Percentiles rank a stretch among this genome's conserved stretches.
Evolutionary conservation across 2,329 filamentous ascomycete species (phyloP).

Genomic region (Venturia aucupariae): DNA sequence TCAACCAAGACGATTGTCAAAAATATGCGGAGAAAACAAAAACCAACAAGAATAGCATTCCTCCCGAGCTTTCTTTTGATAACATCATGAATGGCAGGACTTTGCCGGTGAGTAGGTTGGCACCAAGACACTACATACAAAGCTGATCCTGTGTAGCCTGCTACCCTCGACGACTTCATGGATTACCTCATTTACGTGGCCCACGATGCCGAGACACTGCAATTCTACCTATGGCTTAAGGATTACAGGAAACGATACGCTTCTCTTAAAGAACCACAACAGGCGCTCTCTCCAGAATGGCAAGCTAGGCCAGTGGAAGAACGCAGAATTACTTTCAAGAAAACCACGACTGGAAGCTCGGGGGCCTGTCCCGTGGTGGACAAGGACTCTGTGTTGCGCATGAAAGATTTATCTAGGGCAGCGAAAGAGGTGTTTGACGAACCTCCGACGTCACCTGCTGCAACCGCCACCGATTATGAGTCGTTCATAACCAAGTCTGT

Average conservation of each 20-base stretch:
- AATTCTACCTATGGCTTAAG: conserved; percentile 21
- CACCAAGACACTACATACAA: neutral
- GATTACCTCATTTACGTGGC: conserved; percentile 14
- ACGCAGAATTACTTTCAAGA: neutral
- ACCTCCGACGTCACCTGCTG: neutral
- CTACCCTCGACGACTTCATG: conserved; percentile 14
- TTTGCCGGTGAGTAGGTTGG: conserved; percentile 3
- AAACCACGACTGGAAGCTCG: neutral
- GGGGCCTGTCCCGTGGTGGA: neutral
- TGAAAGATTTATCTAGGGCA: neutral
- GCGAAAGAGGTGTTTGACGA: conserved; percentile 9
- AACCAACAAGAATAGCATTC: conserved; percentile 12
- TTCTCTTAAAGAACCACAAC: conserved; percentile 19
- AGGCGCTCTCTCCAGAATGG: conserved; percentile 24
- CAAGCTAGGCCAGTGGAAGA: neutral
- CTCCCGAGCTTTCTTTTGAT: conserved; percentile 11
- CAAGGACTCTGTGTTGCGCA: neutral
- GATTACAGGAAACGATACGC: conserved; percentile 18
- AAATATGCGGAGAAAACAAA: conserved; percentile 16
- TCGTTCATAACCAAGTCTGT: conserved; percentile 15
- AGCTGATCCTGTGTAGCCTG: neutral
- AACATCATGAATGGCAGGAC: conserved; percentile 8
- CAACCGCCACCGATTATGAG: conserved; percentile 12
- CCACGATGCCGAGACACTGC: conserved; percentile 14
- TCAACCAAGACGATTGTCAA: conserved; percentile 16